Conservation (phyloP, 73 alveolate species). For the Stentor coeruleus region DNA sequence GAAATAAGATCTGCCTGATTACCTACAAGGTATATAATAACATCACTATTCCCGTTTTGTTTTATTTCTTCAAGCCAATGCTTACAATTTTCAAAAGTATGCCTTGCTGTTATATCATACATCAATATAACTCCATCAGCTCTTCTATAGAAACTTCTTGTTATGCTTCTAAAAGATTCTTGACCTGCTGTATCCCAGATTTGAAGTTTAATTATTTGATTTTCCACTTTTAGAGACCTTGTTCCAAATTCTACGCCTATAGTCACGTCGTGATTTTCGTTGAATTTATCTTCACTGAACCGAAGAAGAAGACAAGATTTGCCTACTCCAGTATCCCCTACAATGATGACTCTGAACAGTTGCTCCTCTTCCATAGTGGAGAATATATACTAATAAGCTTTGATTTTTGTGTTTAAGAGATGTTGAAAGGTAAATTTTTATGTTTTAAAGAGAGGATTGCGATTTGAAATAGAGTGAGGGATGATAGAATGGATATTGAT, state of each 20-base stretch:
- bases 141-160: constrained; percentile 86
- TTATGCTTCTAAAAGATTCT: constrained; percentile 86
- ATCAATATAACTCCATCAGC: constrained; percentile 83
- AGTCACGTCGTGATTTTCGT: constrained; percentile 57
- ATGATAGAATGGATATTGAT: no score
- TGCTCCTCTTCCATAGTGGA: constrained; percentile 5
- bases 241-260: constrained; percentile 70
- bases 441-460: no score
- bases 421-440: no score
- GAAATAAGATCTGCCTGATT: constrained; percentile 46
- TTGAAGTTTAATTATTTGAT: constrained; percentile 40
- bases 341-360: not conserved
- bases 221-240: constrained; percentile 32
- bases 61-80: constrained; percentile 45
- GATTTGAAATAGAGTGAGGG: no score
- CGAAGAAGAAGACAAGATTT: constrained; percentile 59
- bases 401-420: no score
- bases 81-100: constrained; percentile 36
- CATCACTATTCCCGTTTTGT: constrained; percentile 48
- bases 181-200: constrained; percentile 94
- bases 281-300: constrained; percentile 47
- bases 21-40: constrained; percentile 38
- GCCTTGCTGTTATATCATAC: constrained; percentile 31
- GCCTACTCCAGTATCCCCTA: constrained; percentile 53
- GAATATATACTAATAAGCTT: no score